Evolutionary conservation across 1,284 basidiomycete species (phyloP).

Genomic region (Flammula alnicola): DNA sequence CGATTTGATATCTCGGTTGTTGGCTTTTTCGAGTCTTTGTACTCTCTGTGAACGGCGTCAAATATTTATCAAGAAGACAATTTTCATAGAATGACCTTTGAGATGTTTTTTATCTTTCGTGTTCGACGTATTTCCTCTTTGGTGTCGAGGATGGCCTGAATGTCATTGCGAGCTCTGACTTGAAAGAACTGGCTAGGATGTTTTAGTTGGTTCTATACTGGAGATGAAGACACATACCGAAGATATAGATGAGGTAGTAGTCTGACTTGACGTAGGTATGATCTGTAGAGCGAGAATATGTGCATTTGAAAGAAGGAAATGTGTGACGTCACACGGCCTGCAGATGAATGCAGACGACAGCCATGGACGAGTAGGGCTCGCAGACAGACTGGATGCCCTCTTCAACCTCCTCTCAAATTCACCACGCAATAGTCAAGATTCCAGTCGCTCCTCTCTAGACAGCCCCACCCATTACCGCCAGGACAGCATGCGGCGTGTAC

Average conservation of each 20-base stretch:
- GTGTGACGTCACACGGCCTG: constrained; percentile 10
- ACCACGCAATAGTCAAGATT: too few relatives aligned
- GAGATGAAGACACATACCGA: constrained; percentile 43
- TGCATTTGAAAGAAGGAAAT: constrained; percentile 4
- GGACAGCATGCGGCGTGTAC: constrained; percentile 7
- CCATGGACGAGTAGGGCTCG: neutral
- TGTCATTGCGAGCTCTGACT: constrained; percentile 62
- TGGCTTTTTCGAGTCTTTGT: constrained; percentile 59
- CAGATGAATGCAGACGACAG: constrained; percentile 7
- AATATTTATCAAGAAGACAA: constrained; percentile 2
- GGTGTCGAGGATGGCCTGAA: constrained; percentile 45
- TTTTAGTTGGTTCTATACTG: constrained; percentile 18
- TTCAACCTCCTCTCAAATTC: too few relatives aligned
- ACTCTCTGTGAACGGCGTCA: constrained; percentile 50
- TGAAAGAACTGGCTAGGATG: constrained; percentile 64
- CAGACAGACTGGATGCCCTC: neutral
- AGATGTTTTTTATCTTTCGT: constrained; percentile 53
- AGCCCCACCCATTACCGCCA: too few relatives aligned
- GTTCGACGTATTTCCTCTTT: constrained; percentile 33
- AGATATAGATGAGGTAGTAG: constrained; percentile 63
- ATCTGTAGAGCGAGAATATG: constrained; percentile 49
- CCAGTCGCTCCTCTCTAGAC: too few relatives aligned
- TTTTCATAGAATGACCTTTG: constrained; percentile 48
- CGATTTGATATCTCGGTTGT: constrained; percentile 53
- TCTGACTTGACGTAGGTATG: constrained; percentile 55